Base-by-base conservation (phyloP, 257 asterid species). In the Solanum arcanum region DNA sequence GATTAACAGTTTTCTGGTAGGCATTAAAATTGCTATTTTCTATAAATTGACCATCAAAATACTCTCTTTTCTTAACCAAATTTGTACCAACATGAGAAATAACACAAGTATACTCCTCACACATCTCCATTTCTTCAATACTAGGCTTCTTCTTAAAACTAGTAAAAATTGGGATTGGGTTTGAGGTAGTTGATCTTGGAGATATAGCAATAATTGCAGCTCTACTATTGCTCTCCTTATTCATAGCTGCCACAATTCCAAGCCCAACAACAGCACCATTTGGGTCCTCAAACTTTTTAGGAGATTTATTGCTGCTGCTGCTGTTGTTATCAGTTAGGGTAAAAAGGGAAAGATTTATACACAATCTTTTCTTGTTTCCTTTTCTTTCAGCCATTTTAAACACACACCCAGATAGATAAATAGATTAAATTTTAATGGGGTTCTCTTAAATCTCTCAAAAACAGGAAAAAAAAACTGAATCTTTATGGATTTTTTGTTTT, bases 71-170 rank as follows among this genome's bases (percentile, higher is more conserved):
- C 92, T 88, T 86, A 85, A 94, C 77, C 70, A 90, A 73, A 85
- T 92, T 94, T 60, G 91, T 90, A 86, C 97, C 97, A 85, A 91
- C 90, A 83, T 92, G 97, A 29, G 98, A 92, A 35, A 91, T 94
- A 86, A 94, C 97, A 86, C 98, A 94, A 64, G 98, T 95, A 69
- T 94, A 94, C 93, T 93, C 98, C 90, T 95, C 98, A 75, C 90
- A 90, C 88, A 90, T 68, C 90, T 92, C 98, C 93, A 92, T 88
- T 56, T 91, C 91, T 88, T 88, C 96, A 89, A 59, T 86, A 20
- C 90, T 88, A 12, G 88, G 89, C 87, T 76, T 87, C 46, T 29
- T 47, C 21, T 75, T 68, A 21, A 31, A 46, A 86, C 10, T 39
- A 42, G 86, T 87, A 69, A 90, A 82, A 33, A 94, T 87, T 16